Percentiles rank a stretch among this genome's conserved stretches.
Conservation (phyloP, 371 early-diverging fungal genomes). For the Saksenaea vasiformis region DNA sequence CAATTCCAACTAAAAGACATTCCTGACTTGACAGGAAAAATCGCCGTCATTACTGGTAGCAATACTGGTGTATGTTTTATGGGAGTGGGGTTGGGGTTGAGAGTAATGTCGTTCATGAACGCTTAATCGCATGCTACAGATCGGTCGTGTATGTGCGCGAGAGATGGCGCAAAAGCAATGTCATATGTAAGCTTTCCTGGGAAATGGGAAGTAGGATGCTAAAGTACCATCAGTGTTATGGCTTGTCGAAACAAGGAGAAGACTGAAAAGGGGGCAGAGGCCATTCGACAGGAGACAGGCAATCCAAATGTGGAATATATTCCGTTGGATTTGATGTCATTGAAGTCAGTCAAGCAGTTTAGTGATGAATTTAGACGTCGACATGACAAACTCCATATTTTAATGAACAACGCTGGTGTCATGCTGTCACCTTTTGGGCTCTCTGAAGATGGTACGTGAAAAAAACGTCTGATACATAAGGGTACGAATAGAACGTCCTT, state of each 20-base stretch:
- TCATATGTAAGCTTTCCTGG: constrained; percentile 42
- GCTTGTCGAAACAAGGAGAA: constrained; percentile 58
- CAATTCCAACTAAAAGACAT: constrained; percentile 41
- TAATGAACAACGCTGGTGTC: constrained; percentile 73
- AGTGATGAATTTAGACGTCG: constrained; percentile 3
- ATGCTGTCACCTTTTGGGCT: constrained; percentile 65
- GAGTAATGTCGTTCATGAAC: too few species aligned
- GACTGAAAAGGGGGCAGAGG: constrained; percentile 47
- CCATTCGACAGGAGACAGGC: constrained; percentile 55
- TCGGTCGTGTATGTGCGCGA: constrained; percentile 61
- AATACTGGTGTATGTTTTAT: constrained; percentile 64
- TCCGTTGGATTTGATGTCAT: constrained; percentile 58
- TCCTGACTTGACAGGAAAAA: constrained; percentile 67
- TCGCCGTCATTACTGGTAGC: constrained; percentile 76
- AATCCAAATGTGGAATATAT: constrained; percentile 55
- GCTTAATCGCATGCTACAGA: too few species aligned
- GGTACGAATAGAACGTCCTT: neutral
- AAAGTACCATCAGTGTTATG: constrained; percentile 31
- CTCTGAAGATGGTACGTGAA: constrained; percentile 66
- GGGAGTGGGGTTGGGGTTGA: too few species aligned
- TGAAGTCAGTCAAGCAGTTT: constrained; percentile 38
- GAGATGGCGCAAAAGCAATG: constrained; percentile 64
- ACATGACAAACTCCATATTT: constrained; percentile 55
- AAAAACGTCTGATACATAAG: neutral
- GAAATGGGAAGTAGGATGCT: neutral